phyloP scores from a whole-genome alignment of 2,329 filamentous ascomycete species.

The Penicillium sp. region DNA sequence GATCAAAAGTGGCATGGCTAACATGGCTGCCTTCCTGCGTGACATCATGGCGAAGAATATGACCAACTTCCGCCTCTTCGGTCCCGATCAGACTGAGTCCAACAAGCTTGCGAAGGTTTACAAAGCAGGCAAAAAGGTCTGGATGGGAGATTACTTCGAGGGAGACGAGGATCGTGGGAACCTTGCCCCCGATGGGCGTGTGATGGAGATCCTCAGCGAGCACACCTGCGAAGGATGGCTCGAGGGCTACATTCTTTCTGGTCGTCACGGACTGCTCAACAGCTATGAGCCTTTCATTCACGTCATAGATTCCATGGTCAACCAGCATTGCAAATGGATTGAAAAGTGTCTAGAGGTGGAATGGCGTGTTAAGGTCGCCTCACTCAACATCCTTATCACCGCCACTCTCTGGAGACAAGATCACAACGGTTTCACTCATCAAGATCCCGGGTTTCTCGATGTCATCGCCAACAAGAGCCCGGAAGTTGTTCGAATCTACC shows the following conservation, averaged over 20 bases:
- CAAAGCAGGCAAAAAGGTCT: constrained; percentile 70
- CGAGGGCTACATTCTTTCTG: constrained; percentile 70
- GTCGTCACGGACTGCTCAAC: constrained; percentile 70
- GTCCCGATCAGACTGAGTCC: constrained; percentile 74
- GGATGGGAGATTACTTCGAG: constrained; percentile 72
- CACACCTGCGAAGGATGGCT: constrained; percentile 77
- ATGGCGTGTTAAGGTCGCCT: constrained; percentile 68
- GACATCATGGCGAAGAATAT: constrained; percentile 63
- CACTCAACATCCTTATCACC: constrained; percentile 73
- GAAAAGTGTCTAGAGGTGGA: constrained; percentile 76
- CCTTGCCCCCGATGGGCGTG: constrained; percentile 60
- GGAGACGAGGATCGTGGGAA: constrained; percentile 72
- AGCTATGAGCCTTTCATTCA: constrained; percentile 80
- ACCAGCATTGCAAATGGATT: constrained; percentile 80
- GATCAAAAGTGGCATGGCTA: constrained; percentile 60
- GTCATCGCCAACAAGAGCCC: constrained; percentile 75
- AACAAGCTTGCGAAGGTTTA: constrained; percentile 72
- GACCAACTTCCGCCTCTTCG: constrained; percentile 68
- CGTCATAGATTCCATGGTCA: constrained; percentile 80
- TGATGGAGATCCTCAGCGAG: constrained; percentile 81
- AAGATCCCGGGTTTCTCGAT: constrained; percentile 74
- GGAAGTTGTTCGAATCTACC: constrained; percentile 73
- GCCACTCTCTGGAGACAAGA: constrained; percentile 77
- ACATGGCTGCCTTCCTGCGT: constrained; percentile 62
- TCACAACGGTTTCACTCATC: constrained; percentile 78